Base-by-base conservation (phyloP, 768 basidiomycete genomes). In the Boletus edulis region DNA sequence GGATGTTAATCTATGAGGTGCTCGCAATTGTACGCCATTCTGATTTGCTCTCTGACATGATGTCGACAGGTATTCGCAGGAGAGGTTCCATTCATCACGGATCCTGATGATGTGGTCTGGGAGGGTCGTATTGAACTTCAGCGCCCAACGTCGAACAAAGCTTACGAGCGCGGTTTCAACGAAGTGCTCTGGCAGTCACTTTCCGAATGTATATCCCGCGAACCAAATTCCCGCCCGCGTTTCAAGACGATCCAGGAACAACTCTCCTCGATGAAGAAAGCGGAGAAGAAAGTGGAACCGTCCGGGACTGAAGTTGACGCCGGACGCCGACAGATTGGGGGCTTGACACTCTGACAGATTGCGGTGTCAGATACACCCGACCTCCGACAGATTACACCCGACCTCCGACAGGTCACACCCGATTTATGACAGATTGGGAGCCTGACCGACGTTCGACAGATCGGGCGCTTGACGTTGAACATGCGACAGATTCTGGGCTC, bases 1-100 rank as follows among this genome's bases (percentile, higher is more conserved):
- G 62, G 12, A 72, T 71, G 64, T 58, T 66, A 4, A 60, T 65
- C 10, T 58, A 70, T 11, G 66, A 72, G 57, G 71, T 69, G 9
- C 29, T 29, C 8, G 8, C 29, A 29, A 29, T 29, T 29, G 8
- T 29, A 29, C 29, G 8, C 8, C 29, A 29, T 29, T 29, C 29
- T 29, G n/a, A n/a, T n/a, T 29, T 29, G 1, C 29, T 29, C 29
- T 29, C 42, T 52, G 37, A 54, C 9, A 13, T 12, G 8, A n/a
- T 18, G 17, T 54, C 18, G 22, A 22, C 22, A 61, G 60, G 52
- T 51, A 10, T 58, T 61, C 42, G 34, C 51, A 4, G 52, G 20
- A n/a, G 32, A 49, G n/a, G 22, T 44, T 17, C 60, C 60, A 3
- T 61, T 59, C 45, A 43, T 43, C 49, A n/a, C 9, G 9, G 9